Percentiles rank a stretch among this genome's conserved stretches.
phyloP scores from a whole-genome alignment of 441 rosid genomes.

The Theobroma grandiflorum region DNA sequence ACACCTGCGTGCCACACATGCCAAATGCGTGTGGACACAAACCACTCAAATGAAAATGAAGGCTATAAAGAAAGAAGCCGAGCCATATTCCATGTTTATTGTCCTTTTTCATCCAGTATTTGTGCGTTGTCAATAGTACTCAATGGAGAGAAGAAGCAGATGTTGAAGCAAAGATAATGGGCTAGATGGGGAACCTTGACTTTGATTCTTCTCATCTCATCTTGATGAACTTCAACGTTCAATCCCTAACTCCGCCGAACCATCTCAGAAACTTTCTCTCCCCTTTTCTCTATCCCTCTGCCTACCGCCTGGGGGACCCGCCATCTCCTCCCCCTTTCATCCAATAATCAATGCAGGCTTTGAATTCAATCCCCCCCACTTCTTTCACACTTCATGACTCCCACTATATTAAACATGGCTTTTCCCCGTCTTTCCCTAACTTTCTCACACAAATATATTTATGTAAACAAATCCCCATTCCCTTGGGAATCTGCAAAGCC shows the following conservation, averaged over 20 bases:
- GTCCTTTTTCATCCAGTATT: background rate
- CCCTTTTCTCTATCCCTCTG: slow-evolving; percentile 14
- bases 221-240: slow-evolving; percentile 31
- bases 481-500: slow-evolving; percentile 96
- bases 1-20: slow-evolving; percentile 46
- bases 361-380: slow-evolving; percentile 46
- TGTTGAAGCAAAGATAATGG: slow-evolving; percentile 29
- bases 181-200: slow-evolving; percentile 25
- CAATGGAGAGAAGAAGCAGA: background rate
- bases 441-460: slow-evolving; percentile 45
- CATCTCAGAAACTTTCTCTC: slow-evolving; percentile 21
- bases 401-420: slow-evolving; percentile 44
- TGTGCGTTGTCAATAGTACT: slow-evolving; percentile 19
- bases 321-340: slow-evolving; percentile 41
- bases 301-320: slow-evolving; percentile 43
- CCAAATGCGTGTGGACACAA: slow-evolving; percentile 39
- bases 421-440: slow-evolving; percentile 29
- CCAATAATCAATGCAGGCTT: slow-evolving; percentile 50
- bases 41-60: slow-evolving; percentile 33
- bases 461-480: slow-evolving; percentile 43
- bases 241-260: slow-evolving; percentile 23
- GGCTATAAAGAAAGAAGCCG: slow-evolving; percentile 27
- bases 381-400: slow-evolving; percentile 39
- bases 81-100: too few species aligned
- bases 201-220: background rate